Percentiles rank a stretch among this genome's conserved stretches.
phyloP scores from a whole-genome alignment of 148 eudicot genomes.

The Dysphania ambrosioides region DNA sequence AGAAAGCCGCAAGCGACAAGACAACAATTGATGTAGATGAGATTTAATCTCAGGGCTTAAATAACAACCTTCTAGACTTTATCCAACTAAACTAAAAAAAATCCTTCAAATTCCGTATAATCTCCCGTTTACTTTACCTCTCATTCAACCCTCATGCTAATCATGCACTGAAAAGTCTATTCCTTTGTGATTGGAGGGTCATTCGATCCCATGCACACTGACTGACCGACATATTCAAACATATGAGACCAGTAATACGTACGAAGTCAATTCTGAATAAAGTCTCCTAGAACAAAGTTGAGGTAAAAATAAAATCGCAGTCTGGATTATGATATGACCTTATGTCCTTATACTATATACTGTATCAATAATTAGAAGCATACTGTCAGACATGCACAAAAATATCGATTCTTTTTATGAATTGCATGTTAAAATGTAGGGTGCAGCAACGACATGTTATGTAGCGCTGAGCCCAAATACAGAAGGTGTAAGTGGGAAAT shows the following conservation, averaged over 20 bases:
- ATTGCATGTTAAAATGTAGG: conserved; percentile 33
- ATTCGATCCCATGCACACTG: background rate
- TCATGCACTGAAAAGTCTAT: background rate
- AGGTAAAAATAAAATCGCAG: conserved; percentile 2
- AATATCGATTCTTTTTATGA: background rate
- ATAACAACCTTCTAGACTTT: too few relatives aligned
- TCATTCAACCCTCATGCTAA: background rate
- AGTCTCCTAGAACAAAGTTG: background rate
- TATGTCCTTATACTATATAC: background rate
- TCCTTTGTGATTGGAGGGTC: background rate
- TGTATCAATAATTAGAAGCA: background rate
- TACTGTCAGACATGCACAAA: background rate
- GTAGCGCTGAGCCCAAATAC: conserved; percentile 57
- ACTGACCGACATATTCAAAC: background rate
- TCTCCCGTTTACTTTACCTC: background rate
- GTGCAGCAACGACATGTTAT: conserved; percentile 89
- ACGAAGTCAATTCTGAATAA: background rate
- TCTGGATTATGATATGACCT: conserved; percentile 1
- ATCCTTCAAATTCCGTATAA: background rate
- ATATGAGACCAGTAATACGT: background rate
- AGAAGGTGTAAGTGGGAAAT: conserved; percentile 59
- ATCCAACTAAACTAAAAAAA: background rate
- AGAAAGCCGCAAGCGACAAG: too few relatives aligned
- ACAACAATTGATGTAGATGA: too few relatives aligned
- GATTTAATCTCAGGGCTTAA: too few relatives aligned